Evolutionary conservation across 352 stramenopile species (phyloP), one percentile per base, ranked within the genome.

Genomic region (Phytophthora hibernalis): DNA sequence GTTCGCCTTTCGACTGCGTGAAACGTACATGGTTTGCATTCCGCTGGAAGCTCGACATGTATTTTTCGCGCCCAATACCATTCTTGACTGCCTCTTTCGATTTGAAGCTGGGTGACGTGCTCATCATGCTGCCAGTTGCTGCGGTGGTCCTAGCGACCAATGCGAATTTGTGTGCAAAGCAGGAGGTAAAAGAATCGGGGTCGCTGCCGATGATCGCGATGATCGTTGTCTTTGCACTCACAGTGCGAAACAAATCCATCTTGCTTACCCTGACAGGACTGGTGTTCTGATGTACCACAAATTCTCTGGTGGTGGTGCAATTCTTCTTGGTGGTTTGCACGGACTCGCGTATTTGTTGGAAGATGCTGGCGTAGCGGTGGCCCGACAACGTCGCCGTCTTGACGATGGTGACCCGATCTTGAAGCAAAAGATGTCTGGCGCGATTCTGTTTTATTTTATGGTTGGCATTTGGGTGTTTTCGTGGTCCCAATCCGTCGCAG

Each of bases 241-340:
- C 72, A 1, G 61, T 86, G 8, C 75, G 78, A 42, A 82, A 86
- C 75, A 86, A 86, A 37, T 73, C 70, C 12, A 63, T 81, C 28
- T 48, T 86, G n/a, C 43, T 81, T 33, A 49, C 48, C 1, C 22
- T 72, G 16, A 82, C 70, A 0, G 78, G 72, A 2, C 38, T 86
- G 4, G 78, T 5, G 64, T 64, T 22, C 38, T 86, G 15, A 44
- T 80, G n/a, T 86, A 84, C 54, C 78, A 84, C 70, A 82, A 79
- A 47, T 55, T 82, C 13, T 66, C 75, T n/a, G 72, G 61, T 1
- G 35, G 72, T 18, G 45, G 84, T 1, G 45, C 67, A 0, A 37
- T 80, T 22, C 21, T 82, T 21, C 64, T 82, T 15, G 22, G 48
- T 6, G 63, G 30, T 0, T 35, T 84, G 12, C 78, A 86, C 28